Conservation (phyloP, 2,329 filamentous ascomycete species). For the Arthrobotrys iridis region DNA sequence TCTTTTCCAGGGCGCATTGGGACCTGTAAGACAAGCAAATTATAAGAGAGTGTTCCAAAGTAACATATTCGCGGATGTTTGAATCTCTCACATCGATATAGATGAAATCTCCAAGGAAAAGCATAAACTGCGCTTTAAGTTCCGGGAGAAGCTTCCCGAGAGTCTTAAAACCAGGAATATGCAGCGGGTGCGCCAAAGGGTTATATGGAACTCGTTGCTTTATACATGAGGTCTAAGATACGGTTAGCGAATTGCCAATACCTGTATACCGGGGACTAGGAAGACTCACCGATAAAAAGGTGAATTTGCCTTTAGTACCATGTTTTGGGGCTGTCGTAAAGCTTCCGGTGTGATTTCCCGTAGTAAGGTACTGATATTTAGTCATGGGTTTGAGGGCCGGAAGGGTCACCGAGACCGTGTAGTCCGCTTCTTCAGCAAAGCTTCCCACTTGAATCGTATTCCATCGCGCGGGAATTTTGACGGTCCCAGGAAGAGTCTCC, state of each 20-base stretch:
- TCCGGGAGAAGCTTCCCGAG: slow-evolving; percentile 77
- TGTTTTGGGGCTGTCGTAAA: slow-evolving; percentile 80
- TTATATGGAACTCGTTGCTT: slow-evolving; percentile 91
- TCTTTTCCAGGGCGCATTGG: slow-evolving; percentile 44
- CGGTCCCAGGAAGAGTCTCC: slow-evolving; percentile 60
- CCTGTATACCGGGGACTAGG: background rate
- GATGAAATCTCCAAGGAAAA: slow-evolving; percentile 88
- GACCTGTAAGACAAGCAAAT: slow-evolving; percentile 7
- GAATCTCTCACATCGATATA: slow-evolving; percentile 76
- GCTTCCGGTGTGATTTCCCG: slow-evolving; percentile 84
- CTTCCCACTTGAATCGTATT: slow-evolving; percentile 69
- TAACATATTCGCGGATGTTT: background rate
- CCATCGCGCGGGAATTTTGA: slow-evolving; percentile 6
- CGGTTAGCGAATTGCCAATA: background rate
- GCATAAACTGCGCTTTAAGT: slow-evolving; percentile 79
- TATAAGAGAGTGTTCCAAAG: background rate
- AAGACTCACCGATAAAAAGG: slow-evolving; percentile 75
- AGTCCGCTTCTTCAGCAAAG: slow-evolving; percentile 82
- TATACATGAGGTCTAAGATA: slow-evolving; percentile 78
- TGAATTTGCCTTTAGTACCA: slow-evolving; percentile 77
- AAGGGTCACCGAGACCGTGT: slow-evolving; percentile 76
- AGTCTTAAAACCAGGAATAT: slow-evolving; percentile 80
- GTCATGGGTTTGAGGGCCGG: slow-evolving; percentile 75
- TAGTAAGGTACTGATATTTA: slow-evolving; percentile 83
- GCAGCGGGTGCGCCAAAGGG: slow-evolving; percentile 80